Evolutionary conservation across 176 grass and related monocot genomes (phyloP).

Genomic region (Typha latifolia): DNA sequence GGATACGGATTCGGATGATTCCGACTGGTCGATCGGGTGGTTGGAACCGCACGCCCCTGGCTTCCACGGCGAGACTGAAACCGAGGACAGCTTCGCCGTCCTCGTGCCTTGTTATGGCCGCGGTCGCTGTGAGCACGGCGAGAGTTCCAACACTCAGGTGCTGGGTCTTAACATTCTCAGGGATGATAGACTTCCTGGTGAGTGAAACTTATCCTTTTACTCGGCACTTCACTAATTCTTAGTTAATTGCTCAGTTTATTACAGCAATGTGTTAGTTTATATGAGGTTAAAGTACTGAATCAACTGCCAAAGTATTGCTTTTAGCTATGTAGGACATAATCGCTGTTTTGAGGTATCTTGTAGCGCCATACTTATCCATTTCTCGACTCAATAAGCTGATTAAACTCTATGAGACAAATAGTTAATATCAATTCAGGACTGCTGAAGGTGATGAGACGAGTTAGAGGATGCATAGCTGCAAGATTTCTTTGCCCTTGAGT

Average conservation of each 20-base stretch:
- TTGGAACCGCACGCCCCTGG: constrained; percentile 54
- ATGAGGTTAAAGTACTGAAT: too few species aligned
- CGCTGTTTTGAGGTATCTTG: not conserved
- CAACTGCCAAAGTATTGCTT: too few species aligned
- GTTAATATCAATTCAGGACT: not conserved
- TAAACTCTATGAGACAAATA: not conserved
- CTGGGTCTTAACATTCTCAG: constrained; percentile 7
- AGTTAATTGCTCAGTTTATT: too few species aligned
- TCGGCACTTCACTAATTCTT: too few species aligned
- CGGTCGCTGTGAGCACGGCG: constrained; percentile 9
- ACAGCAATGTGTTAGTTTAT: too few species aligned
- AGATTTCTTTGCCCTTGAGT: too few species aligned
- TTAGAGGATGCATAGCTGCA: too few species aligned
- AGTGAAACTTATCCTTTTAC: constrained; percentile 3
- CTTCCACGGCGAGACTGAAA: constrained; percentile 44
- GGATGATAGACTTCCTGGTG: constrained; percentile 20
- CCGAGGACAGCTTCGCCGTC: constrained; percentile 62
- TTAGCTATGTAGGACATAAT: not conserved
- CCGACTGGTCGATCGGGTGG: constrained; percentile 81
- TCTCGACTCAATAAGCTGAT: not conserved
- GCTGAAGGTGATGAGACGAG: too few species aligned
- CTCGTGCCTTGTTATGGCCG: constrained; percentile 60
- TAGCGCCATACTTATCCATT: not conserved
- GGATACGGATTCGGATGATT: constrained; percentile 34
- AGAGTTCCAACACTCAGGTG: constrained; percentile 8